Conservation (phyloP, 768 basidiomycete genomes). For the Candolleomyces efflorescens region DNA sequence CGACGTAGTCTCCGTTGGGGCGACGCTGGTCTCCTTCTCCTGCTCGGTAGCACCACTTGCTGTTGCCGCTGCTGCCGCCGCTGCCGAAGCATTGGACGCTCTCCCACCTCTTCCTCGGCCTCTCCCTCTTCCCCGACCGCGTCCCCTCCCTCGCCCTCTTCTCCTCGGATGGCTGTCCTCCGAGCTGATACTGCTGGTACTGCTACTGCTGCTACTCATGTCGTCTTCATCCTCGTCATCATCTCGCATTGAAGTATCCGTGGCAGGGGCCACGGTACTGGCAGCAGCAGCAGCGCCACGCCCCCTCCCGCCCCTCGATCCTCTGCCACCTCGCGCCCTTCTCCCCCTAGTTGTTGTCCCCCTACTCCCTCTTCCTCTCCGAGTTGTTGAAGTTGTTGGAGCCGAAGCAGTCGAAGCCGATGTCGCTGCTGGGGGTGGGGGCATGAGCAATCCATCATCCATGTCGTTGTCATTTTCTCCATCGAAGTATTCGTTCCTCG, state of each 20-base stretch:
- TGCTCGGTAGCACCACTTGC: slow-evolving; percentile 13
- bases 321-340: slow-evolving; percentile 22
- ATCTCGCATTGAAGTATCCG: slow-evolving; percentile 13
- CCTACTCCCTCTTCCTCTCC: too few species aligned
- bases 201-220: background rate
- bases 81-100: slow-evolving; percentile 9
- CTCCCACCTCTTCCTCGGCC: slow-evolving; percentile 23
- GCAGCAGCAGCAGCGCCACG: slow-evolving; percentile 8
- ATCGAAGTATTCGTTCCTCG: slow-evolving; percentile 70
- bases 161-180: slow-evolving; percentile 18
- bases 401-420: slow-evolving; percentile 17
- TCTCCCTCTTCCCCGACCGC: slow-evolving; percentile 33
- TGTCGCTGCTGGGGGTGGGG: background rate
- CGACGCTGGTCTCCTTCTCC: slow-evolving; percentile 18
- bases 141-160: slow-evolving; percentile 27
- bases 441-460: slow-evolving; percentile 19
- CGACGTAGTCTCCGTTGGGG: slow-evolving; percentile 28
- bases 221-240: slow-evolving; percentile 17
- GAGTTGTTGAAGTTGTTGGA: slow-evolving; percentile 11
- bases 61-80: slow-evolving; percentile 8
- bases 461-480: slow-evolving; percentile 66
- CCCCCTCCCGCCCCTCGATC: slow-evolving; percentile 5
- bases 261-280: slow-evolving; percentile 9
- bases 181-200: background rate
- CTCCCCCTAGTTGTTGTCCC: slow-evolving; percentile 22